phyloP scores from a whole-genome alignment of 495 filamentous ascomycete genomes.

The Penicillium pancosmium region DNA sequence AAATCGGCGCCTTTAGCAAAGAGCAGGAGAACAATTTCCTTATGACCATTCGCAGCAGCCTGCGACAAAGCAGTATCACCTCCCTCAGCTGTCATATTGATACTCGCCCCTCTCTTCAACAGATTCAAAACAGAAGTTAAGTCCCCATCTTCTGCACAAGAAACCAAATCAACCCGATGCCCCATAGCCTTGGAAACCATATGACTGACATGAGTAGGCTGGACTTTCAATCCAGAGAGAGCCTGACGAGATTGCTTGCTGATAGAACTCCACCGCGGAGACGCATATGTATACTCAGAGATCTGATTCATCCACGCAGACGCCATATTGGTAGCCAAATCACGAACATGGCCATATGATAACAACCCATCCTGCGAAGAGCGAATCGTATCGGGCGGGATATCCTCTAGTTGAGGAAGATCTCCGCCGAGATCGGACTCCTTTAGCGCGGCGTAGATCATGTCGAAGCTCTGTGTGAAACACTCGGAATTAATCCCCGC shows the following conservation, averaged over 20 bases:
- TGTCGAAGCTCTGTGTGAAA: conserved; percentile 1
- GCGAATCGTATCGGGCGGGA: neutral
- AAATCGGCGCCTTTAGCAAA: conserved; percentile 1
- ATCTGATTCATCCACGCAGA: conserved; percentile 3
- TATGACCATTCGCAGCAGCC: conserved; percentile 4
- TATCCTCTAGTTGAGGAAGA: neutral
- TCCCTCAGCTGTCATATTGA: neutral
- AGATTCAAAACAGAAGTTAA: neutral
- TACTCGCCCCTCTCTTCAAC: conserved; percentile 1
- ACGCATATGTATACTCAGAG: neutral
- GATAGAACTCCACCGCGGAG: conserved; percentile 2
- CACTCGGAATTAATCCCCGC: neutral
- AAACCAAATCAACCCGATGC: neutral
- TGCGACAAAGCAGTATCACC: neutral
- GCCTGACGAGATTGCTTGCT: conserved; percentile 1
- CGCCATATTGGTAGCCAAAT: conserved; percentile 3
- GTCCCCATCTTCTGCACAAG: conserved; percentile 1
- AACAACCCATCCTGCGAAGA: neutral
- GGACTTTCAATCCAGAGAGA: neutral
- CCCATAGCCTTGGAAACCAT: conserved; percentile 2
- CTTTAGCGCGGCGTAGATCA: neutral
- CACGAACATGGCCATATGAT: neutral
- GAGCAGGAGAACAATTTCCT: conserved; percentile 4
- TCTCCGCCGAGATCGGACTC: neutral
- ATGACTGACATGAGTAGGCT: conserved; percentile 1